Evolutionary conservation across 2,329 filamentous ascomycete species (phyloP).

Genomic region (Botrytis pseudocinerea): DNA sequence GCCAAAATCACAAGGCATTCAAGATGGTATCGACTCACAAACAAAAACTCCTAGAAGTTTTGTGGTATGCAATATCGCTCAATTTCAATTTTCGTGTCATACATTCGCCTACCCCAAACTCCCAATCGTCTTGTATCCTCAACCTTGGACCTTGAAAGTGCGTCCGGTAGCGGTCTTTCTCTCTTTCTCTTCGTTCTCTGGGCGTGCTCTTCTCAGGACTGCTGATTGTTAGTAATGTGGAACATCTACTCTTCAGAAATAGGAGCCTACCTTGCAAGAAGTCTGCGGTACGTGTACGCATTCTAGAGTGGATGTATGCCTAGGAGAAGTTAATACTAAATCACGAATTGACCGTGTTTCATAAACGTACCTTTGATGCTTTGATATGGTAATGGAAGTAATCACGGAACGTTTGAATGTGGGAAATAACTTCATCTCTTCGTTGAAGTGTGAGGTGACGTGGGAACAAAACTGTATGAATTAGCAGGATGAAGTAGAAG

Average conservation of each 20-base stretch:
- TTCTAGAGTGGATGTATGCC: constrained; percentile 97
- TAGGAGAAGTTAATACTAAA: constrained; percentile 39
- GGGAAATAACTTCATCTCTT: constrained; percentile 93
- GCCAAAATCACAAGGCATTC: background rate
- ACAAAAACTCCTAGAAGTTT: background rate
- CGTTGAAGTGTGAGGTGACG: constrained; percentile 88
- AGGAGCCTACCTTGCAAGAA: constrained; percentile 84
- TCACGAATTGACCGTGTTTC: constrained; percentile 19
- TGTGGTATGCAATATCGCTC: constrained; percentile 13
- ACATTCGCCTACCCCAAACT: constrained; percentile 15
- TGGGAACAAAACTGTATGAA: constrained; percentile 78
- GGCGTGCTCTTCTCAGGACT: constrained; percentile 95
- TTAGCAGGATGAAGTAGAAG: constrained; percentile 24
- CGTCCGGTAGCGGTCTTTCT: constrained; percentile 96
- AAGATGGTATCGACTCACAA: constrained; percentile 14
- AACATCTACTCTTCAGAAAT: background rate
- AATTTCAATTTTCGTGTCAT: constrained; percentile 22
- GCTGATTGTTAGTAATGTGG: constrained; percentile 42
- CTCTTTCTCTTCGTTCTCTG: constrained; percentile 95
- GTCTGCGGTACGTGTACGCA: constrained; percentile 95
- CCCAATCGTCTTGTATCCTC: constrained; percentile 27
- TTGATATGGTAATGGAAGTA: constrained; percentile 99
- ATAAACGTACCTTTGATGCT: constrained; percentile 73
- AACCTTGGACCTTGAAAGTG: constrained; percentile 65
- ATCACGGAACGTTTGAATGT: constrained; percentile 99